Percentiles rank a stretch among this genome's conserved stretches.
These are phyloP conservation scores for Cyberlindnera mycetangii DNA, from an alignment of 805 yeast species.

Conservation along the genomic window DNA sequence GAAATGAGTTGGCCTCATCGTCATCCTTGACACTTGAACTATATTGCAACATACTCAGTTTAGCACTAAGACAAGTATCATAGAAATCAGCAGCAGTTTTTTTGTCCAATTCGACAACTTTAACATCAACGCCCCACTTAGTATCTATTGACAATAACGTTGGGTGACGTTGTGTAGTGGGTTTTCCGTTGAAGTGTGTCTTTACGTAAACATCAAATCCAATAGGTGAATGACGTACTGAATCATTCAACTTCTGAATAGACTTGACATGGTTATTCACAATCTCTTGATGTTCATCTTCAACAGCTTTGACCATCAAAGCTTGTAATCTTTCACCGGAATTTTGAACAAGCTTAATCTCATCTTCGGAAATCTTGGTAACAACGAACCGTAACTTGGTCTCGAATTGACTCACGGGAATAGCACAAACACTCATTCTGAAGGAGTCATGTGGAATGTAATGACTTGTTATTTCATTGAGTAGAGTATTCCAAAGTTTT, in stretches of 20 bases:
- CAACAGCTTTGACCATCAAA: constrained; percentile 7
- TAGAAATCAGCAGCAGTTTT: constrained; percentile 21
- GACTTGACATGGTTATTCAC: constrained; percentile 19
- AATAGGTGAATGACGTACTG: constrained; percentile 25
- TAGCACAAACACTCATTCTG: constrained; percentile 32
- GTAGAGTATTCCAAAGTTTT: constrained; percentile 44
- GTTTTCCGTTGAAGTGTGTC: constrained; percentile 36
- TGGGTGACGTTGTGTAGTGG: constrained; percentile 22
- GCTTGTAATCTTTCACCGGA: constrained; percentile 17
- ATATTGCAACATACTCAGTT: constrained; percentile 24
- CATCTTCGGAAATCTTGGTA: constrained; percentile 30
- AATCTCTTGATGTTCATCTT: constrained; percentile 11
- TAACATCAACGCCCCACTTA: constrained; percentile 34
- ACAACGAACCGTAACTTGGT: constrained; percentile 34
- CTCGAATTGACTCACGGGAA: constrained; percentile 14
- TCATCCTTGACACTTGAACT: constrained; percentile 21
- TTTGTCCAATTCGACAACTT: constrained; percentile 26
- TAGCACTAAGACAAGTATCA: constrained; percentile 25
- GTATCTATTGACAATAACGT: constrained; percentile 22
- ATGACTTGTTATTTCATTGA: constrained; percentile 38
- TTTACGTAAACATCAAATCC: constrained; percentile 39
- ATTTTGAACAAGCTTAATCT: constrained; percentile 25
- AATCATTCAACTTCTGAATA: constrained; percentile 22
- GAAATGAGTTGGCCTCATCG: constrained; percentile 22
- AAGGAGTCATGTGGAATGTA: constrained; percentile 33